Conservation (phyloP, 1,284 basidiomycete species). For the Ganoderma boninense region DNA sequence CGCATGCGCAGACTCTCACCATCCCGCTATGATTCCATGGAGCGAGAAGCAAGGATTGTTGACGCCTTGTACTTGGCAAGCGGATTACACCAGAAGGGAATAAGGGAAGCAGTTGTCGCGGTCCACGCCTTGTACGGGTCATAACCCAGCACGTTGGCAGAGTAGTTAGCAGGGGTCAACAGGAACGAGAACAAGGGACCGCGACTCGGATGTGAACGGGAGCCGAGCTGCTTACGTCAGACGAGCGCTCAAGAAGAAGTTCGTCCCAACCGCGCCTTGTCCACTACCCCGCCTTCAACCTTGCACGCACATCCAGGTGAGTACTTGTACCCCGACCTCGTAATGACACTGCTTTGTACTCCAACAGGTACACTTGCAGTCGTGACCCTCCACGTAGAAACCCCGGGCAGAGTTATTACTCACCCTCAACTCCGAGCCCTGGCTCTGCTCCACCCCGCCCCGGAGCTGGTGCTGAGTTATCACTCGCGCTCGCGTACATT, state of each 20-base stretch:
- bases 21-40: not conserved
- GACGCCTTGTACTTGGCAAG: not conserved
- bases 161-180: no score
- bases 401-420: conserved; percentile 1
- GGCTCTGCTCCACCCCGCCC: not conserved
- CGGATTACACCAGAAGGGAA: not conserved
- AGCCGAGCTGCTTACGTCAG: not conserved
- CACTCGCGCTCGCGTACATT: not conserved
- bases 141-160: not conserved
- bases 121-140: not conserved
- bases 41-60: not conserved
- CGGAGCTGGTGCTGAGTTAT: not conserved
- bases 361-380: not conserved
- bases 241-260: not conserved
- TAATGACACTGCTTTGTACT: not conserved
- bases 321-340: not conserved
- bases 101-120: no score
- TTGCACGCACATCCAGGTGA: not conserved
- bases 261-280: not conserved
- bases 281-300: no score
- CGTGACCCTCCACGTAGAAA: not conserved
- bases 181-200: no score
- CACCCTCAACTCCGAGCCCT: not conserved
- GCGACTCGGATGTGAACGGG: no score
- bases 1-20: not conserved